These are phyloP conservation scores for Tulasnella sp. DNA, from an alignment of 768 basidiomycete genomes.

Conservation along the genomic window DNA sequence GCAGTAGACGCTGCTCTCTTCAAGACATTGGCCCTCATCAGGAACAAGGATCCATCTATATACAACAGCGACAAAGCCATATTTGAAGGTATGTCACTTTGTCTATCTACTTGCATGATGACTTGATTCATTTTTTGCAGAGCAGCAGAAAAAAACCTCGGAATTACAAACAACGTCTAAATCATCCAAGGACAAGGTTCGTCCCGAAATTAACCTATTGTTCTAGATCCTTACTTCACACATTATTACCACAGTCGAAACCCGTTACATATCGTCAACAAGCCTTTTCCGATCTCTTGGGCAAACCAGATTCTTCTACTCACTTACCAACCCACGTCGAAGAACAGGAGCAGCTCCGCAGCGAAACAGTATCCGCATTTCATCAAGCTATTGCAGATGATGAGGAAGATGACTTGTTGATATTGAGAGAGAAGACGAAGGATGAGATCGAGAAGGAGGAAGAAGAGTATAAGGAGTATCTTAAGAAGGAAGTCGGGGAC, in stretches of 20 bases:
- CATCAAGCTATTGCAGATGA: constrained; percentile 37
- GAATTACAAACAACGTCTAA: constrained; percentile 17
- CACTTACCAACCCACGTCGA: constrained; percentile 56
- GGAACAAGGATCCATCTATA: constrained; percentile 68
- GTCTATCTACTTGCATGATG: background rate
- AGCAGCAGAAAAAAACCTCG: constrained; percentile 39
- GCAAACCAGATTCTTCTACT: constrained; percentile 23
- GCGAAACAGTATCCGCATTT: constrained; percentile 80
- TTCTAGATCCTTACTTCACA: background rate
- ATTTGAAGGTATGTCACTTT: constrained; percentile 49
- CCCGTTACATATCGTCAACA: constrained; percentile 65
- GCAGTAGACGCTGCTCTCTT: constrained; percentile 89
- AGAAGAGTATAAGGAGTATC: constrained; percentile 70
- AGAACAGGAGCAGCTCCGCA: constrained; percentile 60
- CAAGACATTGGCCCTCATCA: constrained; percentile 74
- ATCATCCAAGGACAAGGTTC: constrained; percentile 40
- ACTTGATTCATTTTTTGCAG: constrained; percentile 37
- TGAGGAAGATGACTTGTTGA: constrained; percentile 53
- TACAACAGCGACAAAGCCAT: constrained; percentile 59
- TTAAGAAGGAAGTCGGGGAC: constrained; percentile 69
- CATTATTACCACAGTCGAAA: constrained; percentile 36
- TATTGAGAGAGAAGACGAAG: constrained; percentile 61
- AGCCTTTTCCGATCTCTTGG: constrained; percentile 49
- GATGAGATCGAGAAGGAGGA: constrained; percentile 69
- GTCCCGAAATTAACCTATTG: background rate